phyloP scores from a whole-genome alignment of 176 grass and related monocot genomes.

The Avena eriantha region DNA sequence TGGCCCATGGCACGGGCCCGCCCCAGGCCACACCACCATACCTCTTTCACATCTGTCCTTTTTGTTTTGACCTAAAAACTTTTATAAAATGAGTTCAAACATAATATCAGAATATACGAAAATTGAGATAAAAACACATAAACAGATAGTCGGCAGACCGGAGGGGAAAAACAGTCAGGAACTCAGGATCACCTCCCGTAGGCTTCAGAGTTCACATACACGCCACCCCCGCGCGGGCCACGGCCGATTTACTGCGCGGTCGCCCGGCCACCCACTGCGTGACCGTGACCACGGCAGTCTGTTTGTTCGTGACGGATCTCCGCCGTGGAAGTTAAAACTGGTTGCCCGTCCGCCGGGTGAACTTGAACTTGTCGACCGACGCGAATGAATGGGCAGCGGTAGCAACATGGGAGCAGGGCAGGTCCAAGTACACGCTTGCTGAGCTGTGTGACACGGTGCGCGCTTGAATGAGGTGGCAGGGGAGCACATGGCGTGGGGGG shows the following conservation, averaged over 20 bases:
- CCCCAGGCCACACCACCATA: no score
- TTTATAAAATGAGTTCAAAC: no score
- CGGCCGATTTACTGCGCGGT: neutral
- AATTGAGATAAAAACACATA: no score
- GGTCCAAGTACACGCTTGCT: neutral
- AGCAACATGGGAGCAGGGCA: neutral
- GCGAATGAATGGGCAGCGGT: neutral
- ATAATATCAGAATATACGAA: no score
- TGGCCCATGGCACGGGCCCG: no score
- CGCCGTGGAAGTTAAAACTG: neutral
- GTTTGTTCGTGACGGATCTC: neutral
- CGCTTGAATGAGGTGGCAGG: constrained; percentile 19
- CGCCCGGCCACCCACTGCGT: neutral
- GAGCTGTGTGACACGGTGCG: constrained; percentile 5
- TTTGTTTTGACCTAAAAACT: no score
- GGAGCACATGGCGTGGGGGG: constrained; percentile 18
- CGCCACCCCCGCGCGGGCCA: neutral
- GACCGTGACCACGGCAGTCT: neutral
- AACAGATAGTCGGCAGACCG: no score
- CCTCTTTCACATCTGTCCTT: no score
- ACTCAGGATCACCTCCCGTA: no score
- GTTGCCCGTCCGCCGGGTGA: neutral
- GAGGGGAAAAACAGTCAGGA: no score
- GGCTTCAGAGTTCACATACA: no score
- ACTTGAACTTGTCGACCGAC: constrained; percentile 16